Evolutionary conservation across 129 eudicot species (phyloP), one percentile per base, ranked within the genome.

Genomic region (Apium graveolens): DNA sequence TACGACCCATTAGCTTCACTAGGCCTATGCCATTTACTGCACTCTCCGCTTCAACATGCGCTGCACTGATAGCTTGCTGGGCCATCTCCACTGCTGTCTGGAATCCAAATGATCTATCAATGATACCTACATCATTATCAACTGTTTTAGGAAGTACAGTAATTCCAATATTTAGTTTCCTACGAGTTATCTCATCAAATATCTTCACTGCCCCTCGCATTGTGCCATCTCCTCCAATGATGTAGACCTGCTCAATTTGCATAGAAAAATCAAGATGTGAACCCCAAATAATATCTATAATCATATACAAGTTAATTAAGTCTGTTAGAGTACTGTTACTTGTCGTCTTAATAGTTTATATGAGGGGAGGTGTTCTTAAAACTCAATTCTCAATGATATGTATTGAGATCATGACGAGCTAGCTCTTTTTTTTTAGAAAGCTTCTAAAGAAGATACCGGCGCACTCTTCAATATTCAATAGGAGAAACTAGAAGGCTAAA

Each of bases 1-100:
- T 91, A 21, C 98, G 93, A 20, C 98, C 98, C 95, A 91, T 93
- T 14, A 93, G 92, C 83, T 93, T 93, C 35, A 93, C 98, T 11
- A 93, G 77, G 41, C 98, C 95, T 46, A 93, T 85, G 49, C 98
- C 95, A 46, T 93, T 93, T 2, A 88, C 92, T 21, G 95, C 97
- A 75, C 98, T 93, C 78, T 91, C 98, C 0, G 98, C 97, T 70
- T 93, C 98, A 48, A 92, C 96, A 78, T 87, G 97, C 42, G 92
- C 98, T 6, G 98, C 92, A 70, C 72, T 83, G 81, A 93, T 91
- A 9, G 98, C 94, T 75, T 91, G 88, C 46, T 89, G 95, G 27
- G 98, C 98, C 87, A 84, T 91, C 85, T 93, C 98, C 0, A 91
- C 97, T 0, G 98, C 97, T 10, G 97, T 93, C 38, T 89, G 92